These are phyloP conservation scores for Trametes sp. DNA, from an alignment of 1,284 basidiomycete species.

Conservation along the genomic window DNA sequence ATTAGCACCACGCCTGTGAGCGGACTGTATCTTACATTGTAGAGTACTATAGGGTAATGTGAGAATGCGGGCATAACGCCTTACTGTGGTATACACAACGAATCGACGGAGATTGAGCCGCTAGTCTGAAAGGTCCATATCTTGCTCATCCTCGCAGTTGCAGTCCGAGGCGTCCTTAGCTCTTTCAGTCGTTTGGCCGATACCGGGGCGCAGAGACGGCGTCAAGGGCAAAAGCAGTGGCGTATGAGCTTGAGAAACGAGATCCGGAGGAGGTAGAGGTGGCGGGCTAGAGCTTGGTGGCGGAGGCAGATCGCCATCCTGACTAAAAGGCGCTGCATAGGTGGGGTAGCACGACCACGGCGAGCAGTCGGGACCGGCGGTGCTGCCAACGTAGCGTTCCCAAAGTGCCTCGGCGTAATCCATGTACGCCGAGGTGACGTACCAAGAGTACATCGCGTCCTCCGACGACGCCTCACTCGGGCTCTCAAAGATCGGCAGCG, in stretches of 20 bases:
- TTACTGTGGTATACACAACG: not conserved
- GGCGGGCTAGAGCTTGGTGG: conserved; percentile 30
- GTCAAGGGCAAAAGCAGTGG: not conserved
- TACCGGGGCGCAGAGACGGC: no score
- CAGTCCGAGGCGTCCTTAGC: not conserved
- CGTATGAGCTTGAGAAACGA: not conserved
- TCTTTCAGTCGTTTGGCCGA: not conserved
- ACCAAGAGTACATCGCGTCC: not conserved
- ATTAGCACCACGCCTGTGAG: conserved; percentile 19
- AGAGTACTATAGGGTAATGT: conserved; percentile 26
- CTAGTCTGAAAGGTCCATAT: conserved; percentile 45
- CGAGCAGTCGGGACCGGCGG: not conserved
- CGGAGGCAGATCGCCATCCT: conserved; percentile 26
- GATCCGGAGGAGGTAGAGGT: conserved; percentile 15
- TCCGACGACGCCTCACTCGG: conserved; percentile 34
- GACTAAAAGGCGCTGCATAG: not conserved
- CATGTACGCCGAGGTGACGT: not conserved
- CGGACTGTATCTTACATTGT: conserved; percentile 27
- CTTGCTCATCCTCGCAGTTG: conserved; percentile 30
- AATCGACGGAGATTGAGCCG: not conserved
- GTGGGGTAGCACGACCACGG: not conserved
- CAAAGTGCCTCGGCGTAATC: not conserved
- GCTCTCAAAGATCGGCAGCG: conserved; percentile 61
- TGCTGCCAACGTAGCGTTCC: not conserved
- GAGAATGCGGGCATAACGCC: not conserved